Evolutionary conservation across 108 stramenopile genomes (phyloP).

Genomic region (Mediolabrus comicus): DNA sequence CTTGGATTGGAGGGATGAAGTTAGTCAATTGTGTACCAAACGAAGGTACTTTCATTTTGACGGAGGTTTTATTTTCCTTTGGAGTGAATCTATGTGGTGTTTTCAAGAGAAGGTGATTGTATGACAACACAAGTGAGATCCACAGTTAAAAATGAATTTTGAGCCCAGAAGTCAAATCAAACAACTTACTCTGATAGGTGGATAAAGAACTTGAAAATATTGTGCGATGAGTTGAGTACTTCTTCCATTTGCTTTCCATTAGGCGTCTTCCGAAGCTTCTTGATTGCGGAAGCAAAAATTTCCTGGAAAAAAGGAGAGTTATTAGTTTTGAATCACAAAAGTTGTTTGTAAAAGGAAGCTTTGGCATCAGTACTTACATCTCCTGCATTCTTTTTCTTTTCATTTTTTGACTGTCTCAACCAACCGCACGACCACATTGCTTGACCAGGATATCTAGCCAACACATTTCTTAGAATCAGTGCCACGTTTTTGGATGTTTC

Average conservation of each 20-base stretch:
- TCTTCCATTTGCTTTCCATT: slow-evolving; percentile 36
- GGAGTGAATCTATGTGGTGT: slow-evolving; percentile 10
- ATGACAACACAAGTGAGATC: neutral
- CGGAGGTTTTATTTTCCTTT: slow-evolving; percentile 14
- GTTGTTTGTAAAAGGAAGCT: neutral
- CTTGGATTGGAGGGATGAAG: slow-evolving; percentile 89
- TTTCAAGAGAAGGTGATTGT: neutral
- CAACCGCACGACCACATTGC: slow-evolving; percentile 90
- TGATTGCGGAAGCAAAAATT: slow-evolving; percentile 73
- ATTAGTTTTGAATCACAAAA: neutral
- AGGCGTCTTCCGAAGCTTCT: slow-evolving; percentile 47
- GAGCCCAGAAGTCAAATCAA: neutral
- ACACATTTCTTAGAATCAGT: slow-evolving; percentile 63
- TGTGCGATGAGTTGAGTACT: slow-evolving; percentile 53
- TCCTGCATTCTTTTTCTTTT: slow-evolving; percentile 58
- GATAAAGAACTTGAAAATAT: slow-evolving; percentile 65
- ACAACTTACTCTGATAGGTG: slow-evolving; percentile 59
- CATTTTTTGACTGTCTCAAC: slow-evolving; percentile 61
- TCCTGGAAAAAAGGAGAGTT: slow-evolving; percentile 14
- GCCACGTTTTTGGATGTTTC: slow-evolving; percentile 64
- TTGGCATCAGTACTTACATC: slow-evolving; percentile 26
- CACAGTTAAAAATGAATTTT: neutral
- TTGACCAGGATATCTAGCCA: slow-evolving; percentile 76
- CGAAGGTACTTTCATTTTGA: slow-evolving; percentile 36
- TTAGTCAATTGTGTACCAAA: slow-evolving; percentile 57